A percentile compares a stretch with the other conserved stretches of the same genome.
Conservation (phyloP, 805 yeast genomes). For the Zygotorulaspora danielsina region DNA sequence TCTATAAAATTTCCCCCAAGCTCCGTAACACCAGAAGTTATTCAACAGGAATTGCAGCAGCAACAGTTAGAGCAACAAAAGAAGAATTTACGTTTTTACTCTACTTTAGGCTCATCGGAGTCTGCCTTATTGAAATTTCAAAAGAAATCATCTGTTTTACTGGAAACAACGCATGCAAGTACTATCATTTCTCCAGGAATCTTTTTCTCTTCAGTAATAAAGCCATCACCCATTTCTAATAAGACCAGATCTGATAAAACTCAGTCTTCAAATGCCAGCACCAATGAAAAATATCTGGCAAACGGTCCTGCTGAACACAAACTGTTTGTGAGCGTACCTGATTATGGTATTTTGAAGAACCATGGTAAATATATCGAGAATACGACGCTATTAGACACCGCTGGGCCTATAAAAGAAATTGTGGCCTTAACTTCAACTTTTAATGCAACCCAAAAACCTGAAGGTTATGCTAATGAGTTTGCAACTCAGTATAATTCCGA, state of each 20-base stretch:
- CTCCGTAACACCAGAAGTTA: slow-evolving; percentile 31
- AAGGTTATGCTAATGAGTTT: slow-evolving; percentile 78
- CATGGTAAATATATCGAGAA: slow-evolving; percentile 72
- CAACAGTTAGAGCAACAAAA: slow-evolving; percentile 39
- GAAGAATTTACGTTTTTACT: slow-evolving; percentile 32
- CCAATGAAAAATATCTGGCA: neutral
- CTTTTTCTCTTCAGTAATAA: slow-evolving; percentile 59
- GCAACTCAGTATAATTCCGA: slow-evolving; percentile 76
- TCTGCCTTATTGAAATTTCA: slow-evolving; percentile 44
- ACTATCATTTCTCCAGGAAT: slow-evolving; percentile 81
- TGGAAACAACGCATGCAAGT: slow-evolving; percentile 54
- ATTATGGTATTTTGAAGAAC: slow-evolving; percentile 76
- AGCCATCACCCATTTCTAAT: slow-evolving; percentile 13
- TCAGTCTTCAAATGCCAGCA: too few species aligned
- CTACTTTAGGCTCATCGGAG: slow-evolving; percentile 30
- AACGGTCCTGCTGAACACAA: slow-evolving; percentile 34
- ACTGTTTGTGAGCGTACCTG: slow-evolving; percentile 74
- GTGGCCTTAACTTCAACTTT: slow-evolving; percentile 65
- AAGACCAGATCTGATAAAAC: slow-evolving; percentile 6
- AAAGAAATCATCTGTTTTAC: slow-evolving; percentile 50
- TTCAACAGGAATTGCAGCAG: slow-evolving; percentile 35
- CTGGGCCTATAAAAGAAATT: slow-evolving; percentile 65
- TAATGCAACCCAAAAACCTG: slow-evolving; percentile 68
- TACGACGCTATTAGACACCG: slow-evolving; percentile 65
- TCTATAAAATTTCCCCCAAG: slow-evolving; percentile 66